Evolutionary conservation across 805 yeast species (phyloP), one percentile per base, ranked within the genome.

Genomic region (Zygoascus tannicola): DNA sequence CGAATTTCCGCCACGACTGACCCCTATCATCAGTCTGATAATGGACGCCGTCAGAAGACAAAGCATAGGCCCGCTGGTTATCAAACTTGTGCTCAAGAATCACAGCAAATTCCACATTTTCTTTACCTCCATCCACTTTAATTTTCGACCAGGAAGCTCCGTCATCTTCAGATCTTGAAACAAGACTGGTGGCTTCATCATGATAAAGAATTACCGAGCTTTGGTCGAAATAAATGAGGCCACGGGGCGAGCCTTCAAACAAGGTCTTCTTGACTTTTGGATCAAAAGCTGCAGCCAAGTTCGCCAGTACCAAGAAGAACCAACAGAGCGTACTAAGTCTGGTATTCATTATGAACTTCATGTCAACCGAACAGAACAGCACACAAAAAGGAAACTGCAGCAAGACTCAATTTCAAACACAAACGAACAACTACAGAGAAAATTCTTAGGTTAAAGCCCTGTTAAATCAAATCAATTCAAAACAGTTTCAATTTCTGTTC

Each of bases 101-200:
- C 38, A 43, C 47, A 15, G 62, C 53, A 38, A 51, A 50, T 20
- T 23, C 22, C 2, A 26, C 39, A 7, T 53, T 37, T 2, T 57
- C 63, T n/a, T 71, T 66, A 12, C 30, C 30, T 30, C 69, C 64
- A 5, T 67, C 57, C 23, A 64, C 59, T 2, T 75, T 37, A 15
- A 46, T 65, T 35, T 62, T 54, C 12, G 52, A 43, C 64, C 76
- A 78, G 1, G 59, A 47, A 3, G 44, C 57, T 16, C 78, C 79
- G 35, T 68, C 73, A 51, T 79, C 73, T 21, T 50, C 57, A 4
- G 81, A 75, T 2, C 67, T 51, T 55, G 64, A 69, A 12, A 76
- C 41, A 28, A 55, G 54, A 4, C 63, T 62, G 10, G 43, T 46
- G 12, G 19, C 40, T 16, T 38, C 35, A 7, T 23, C 36, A 41